Percentiles rank a stretch among this genome's conserved stretches.
Conservation (phyloP, 2,329 filamentous ascomycete species). For the Fusarium sp. region DNA sequence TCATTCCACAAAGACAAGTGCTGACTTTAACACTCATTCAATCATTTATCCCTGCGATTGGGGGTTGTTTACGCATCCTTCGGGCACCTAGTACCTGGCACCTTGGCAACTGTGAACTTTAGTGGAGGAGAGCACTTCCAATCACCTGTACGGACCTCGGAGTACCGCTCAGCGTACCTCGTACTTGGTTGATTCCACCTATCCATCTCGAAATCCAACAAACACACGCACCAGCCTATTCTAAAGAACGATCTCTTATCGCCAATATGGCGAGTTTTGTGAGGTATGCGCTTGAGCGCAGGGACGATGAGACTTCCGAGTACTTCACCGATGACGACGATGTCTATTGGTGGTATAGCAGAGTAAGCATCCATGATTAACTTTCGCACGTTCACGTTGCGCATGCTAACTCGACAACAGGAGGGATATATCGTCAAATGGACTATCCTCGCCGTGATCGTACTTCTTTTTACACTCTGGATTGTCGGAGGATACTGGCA, state of each 20-base stretch:
- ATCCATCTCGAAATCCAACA: constrained; percentile 16
- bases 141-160: neutral
- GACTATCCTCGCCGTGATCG: constrained; percentile 70
- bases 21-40: constrained; percentile 7
- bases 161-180: constrained; percentile 4
- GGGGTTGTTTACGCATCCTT: constrained; percentile 20
- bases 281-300: constrained; percentile 28
- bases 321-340: constrained; percentile 23
- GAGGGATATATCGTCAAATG: constrained; percentile 74
- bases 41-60: constrained; percentile 13
- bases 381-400: neutral
- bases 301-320: constrained; percentile 11
- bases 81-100: neutral
- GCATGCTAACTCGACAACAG: constrained; percentile 47
- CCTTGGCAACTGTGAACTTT: constrained; percentile 16
- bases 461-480: constrained; percentile 66
- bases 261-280: constrained; percentile 31
- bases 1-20: neutral
- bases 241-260: neutral
- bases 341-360: constrained; percentile 44
- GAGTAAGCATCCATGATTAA: constrained; percentile 31
- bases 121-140: constrained; percentile 6
- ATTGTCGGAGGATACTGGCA: constrained; percentile 75
- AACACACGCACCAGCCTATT: neutral
- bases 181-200: neutral